These are phyloP conservation scores for Aspergillus arachidicola DNA, from an alignment of 2,329 filamentous ascomycete species.

Conservation along the genomic window DNA sequence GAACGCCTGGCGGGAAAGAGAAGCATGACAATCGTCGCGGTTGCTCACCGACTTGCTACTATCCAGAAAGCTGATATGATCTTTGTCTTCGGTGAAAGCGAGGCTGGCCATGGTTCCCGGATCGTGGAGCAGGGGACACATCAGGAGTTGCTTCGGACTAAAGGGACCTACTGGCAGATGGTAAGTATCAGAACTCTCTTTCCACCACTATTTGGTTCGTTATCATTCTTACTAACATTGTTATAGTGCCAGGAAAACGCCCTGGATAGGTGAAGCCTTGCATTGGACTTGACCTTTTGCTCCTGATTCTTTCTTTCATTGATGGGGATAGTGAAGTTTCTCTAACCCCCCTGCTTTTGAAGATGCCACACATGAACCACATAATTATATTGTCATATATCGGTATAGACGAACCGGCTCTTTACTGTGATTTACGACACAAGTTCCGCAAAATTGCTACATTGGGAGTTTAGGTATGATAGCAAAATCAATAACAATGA, in stretches of 20 bases:
- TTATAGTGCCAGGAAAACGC: slow-evolving; percentile 32
- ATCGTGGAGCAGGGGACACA: slow-evolving; percentile 64
- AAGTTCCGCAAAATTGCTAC: too few species aligned
- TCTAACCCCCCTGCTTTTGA: too few species aligned
- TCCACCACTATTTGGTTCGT: background rate
- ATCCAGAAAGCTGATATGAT: slow-evolving; percentile 80
- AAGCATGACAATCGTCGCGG: slow-evolving; percentile 67
- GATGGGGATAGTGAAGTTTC: too few species aligned
- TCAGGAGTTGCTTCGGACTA: slow-evolving; percentile 55
- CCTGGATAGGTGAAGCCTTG: slow-evolving; percentile 25
- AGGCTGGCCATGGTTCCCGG: slow-evolving; percentile 32
- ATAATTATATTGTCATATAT: too few species aligned
- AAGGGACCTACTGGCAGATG: slow-evolving; percentile 59
- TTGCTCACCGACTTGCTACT: slow-evolving; percentile 76
- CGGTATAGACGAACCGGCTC: too few species aligned
- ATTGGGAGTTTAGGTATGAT: too few species aligned
- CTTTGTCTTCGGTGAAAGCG: slow-evolving; percentile 71
- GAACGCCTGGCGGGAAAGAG: slow-evolving; percentile 61
- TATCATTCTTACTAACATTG: slow-evolving; percentile 6
- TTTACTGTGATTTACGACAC: too few species aligned
- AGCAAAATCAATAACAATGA: background rate
- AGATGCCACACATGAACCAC: too few species aligned
- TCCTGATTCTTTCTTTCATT: background rate
- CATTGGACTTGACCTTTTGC: background rate
- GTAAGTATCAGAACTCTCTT: slow-evolving; percentile 34